Base-by-base conservation (phyloP, 352 stramenopile species). In the Phytophthora tentaculata region DNA sequence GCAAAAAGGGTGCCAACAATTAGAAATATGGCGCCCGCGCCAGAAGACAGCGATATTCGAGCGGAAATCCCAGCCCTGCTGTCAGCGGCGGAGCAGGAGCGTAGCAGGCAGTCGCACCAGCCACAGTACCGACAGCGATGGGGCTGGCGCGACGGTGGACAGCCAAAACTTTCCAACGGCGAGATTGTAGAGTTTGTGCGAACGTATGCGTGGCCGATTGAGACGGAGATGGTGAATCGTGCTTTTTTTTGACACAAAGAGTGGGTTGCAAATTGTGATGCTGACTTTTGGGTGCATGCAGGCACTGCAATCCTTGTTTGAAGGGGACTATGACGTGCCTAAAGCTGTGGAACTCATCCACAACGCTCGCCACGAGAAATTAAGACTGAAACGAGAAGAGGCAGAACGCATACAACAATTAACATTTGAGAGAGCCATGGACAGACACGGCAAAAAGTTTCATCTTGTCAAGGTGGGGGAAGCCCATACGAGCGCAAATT, bases 391-490 rank as follows among this genome's bases (percentile, higher is more conserved):
- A 53, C 65, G 58, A 41, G 54, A 80, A 50, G 57, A 80, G 32
- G 56, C 59, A 10, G 53, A 80, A 51, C 62, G 60, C 14, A 51
- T 91, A 66, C 80, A 47, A 41, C 81, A 49, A 52, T 41, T 49
- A 17, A 59, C 57, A 26, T 91, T 92, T 55, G 77, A 84, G 20
- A 71, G 50, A 9, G 79, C 81, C 14, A 67, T 92, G 14, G 49
- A 56, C 12, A 61, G 69, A 50, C 78, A 92, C 48, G 77, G 77
- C 61, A 92, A 92, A 66, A 80, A 80, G 47, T 91, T 92, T 26
- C 82, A 79, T 56, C 50, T 83, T 5, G 79, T 92, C 39, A 79
- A 88, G 72, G 84, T 92, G 58, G 2, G 20, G 23, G 5, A 28
- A 9, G 5, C n/a, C n/a, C n/a, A n/a, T n/a, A n/a, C n/a, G n/a